Evolutionary conservation across 352 stramenopile species (phyloP), one percentile per base, ranked within the genome.

Genomic region (Plasmopara muralis): DNA sequence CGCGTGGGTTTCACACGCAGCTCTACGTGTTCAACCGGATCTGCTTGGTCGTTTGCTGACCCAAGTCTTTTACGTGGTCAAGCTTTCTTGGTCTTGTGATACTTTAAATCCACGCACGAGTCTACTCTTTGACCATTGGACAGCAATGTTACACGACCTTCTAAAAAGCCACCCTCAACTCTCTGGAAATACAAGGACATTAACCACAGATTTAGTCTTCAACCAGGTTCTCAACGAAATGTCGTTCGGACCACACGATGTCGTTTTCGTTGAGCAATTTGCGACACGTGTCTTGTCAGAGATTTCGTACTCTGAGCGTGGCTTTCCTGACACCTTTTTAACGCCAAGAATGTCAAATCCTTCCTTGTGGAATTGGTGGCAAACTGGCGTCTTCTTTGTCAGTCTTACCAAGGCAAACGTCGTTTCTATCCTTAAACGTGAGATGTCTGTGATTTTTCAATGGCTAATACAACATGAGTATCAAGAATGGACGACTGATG

Each of bases 401-500:
- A 57, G 64, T 33, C 45, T 75, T 29, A 53, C 57, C 9, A 49
- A 58, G 14, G 37, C 55, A 7, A 45, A 56, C 1, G 47, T 55
- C 16, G 20, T 61, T 33, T 12, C 34, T 4, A 34, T 70, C 10
- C 53, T 40, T 4, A 68, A 71, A 14, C 59, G 60, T 4, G 58
- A 75, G 49, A 30, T 54, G 6, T 60, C 62, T 15, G 29, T 72
- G 4, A 18, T 58, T 13, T 53, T 67, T 35, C 63, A 75, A 30
- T 75, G 62, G 66, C 41, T 72, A 8, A 56, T 70, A 16, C 59
- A 55, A 43, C 66, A 75, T 39, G 49, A 64, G 6, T 75, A 70
- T 30, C 18, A 63, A 7, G 63, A 75, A 50, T 71, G 66, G 53
- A 65, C 46, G 6, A 49, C 57, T 30, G 13, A 29, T 15, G 55